A percentile compares a stretch with the other conserved stretches of the same genome.
Evolutionary conservation across 306 rosid species (phyloP).

Genomic region (Carpinus viminea): DNA sequence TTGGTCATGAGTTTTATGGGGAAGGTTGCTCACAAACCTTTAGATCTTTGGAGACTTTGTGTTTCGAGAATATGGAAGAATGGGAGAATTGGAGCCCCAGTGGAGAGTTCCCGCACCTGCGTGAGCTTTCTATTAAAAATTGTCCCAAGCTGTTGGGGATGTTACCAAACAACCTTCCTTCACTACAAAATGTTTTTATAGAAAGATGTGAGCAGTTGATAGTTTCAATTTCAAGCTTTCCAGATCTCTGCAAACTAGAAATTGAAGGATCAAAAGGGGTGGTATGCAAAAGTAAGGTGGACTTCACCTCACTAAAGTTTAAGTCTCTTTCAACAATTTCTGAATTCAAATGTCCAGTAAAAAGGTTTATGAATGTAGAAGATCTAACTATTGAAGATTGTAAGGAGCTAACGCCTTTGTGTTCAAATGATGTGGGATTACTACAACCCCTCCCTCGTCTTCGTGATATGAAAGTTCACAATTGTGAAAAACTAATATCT

Average conservation of each 20-base stretch:
- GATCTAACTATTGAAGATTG: background rate
- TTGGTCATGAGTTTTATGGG: conserved; percentile 21
- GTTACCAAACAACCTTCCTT: background rate
- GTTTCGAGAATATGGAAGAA: background rate
- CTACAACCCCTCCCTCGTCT: background rate
- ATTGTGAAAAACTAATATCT: background rate
- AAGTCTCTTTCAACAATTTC: background rate
- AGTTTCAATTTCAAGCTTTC: background rate
- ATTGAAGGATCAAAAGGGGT: background rate
- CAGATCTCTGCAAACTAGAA: background rate
- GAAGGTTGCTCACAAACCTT: background rate
- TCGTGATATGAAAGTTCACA: background rate
- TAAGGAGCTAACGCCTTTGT: background rate
- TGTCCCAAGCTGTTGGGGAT: conserved; percentile 1
- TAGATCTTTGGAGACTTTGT: background rate
- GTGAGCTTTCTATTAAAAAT: background rate
- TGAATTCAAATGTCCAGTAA: background rate
- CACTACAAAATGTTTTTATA: background rate
- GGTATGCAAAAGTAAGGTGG: background rate
- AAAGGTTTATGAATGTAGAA: background rate
- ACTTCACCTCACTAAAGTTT: background rate
- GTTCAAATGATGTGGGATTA: background rate
- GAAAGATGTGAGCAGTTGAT: background rate
- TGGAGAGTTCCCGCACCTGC: background rate
- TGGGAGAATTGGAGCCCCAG: background rate